Evolutionary conservation across 768 basidiomycete species (phyloP).

Genomic region (Naganishia kalamii): DNA sequence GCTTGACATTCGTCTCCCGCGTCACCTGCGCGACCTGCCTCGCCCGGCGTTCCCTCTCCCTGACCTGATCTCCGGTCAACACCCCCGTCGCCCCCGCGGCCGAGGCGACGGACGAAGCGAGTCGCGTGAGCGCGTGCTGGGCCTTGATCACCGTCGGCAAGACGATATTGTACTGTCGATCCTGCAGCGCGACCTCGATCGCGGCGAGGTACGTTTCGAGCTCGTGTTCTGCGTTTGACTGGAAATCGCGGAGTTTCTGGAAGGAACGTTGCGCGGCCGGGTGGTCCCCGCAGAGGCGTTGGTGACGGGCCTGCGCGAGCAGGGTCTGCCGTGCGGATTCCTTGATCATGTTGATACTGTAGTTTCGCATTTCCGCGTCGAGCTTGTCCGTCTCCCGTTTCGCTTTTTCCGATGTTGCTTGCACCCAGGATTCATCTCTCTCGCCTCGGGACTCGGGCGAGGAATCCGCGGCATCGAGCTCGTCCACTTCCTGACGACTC

Average conservation of each 20-base stretch:
- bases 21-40: slow-evolving; percentile 17
- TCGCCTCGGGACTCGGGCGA: not conserved
- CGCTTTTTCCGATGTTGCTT: not conserved
- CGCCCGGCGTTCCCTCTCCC: slow-evolving; percentile 11
- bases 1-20: not conserved
- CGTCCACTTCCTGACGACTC: not conserved
- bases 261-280: slow-evolving; percentile 18
- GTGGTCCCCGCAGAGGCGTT: slow-evolving; percentile 3
- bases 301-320: slow-evolving; percentile 7
- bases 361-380: slow-evolving; percentile 22
- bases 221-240: slow-evolving; percentile 24
- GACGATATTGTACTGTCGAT: slow-evolving; percentile 12
- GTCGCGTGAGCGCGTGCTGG: slow-evolving; percentile 16
- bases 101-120: not conserved
- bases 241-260: slow-evolving; percentile 13
- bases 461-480: not conserved
- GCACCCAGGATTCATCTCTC: slow-evolving; percentile 10
- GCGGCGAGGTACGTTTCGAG: slow-evolving; percentile 18
- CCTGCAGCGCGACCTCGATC: slow-evolving; percentile 18
- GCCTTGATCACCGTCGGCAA: slow-evolving; percentile 22
- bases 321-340: slow-evolving; percentile 20
- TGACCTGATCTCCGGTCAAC: slow-evolving; percentile 16
- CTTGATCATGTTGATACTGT: slow-evolving; percentile 25
- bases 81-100: not conserved
- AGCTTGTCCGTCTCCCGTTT: slow-evolving; percentile 19